Evolutionary conservation across 306 rosid species (phyloP).

Genomic region (Inga leiocalycina): DNA sequence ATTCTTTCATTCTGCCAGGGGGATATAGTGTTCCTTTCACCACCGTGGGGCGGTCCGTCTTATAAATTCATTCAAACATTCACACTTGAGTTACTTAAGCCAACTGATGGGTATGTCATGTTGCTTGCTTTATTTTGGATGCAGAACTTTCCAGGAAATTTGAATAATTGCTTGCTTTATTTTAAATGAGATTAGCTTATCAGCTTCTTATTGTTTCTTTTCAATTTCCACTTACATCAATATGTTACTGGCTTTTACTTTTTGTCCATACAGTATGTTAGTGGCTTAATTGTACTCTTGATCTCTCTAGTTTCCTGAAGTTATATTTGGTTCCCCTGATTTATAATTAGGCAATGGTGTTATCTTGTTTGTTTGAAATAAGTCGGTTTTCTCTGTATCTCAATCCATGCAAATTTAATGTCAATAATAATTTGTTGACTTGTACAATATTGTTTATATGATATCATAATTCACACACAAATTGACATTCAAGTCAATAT

Average conservation of each 20-base stretch:
- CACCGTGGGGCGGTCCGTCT: slow-evolving; percentile 50
- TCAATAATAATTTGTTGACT: neutral
- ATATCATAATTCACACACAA: neutral
- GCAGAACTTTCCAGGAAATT: neutral
- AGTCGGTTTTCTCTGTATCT: neutral
- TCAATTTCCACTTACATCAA: neutral
- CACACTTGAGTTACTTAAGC: slow-evolving; percentile 43
- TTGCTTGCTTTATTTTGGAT: neutral
- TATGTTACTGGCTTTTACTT: neutral
- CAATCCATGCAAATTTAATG: neutral
- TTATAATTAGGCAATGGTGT: neutral
- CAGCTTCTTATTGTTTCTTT: neutral
- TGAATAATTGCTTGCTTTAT: neutral
- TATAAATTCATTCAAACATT: slow-evolving; percentile 34
- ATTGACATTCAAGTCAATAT: neutral
- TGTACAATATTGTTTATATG: neutral
- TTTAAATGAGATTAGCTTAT: neutral
- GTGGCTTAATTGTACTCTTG: neutral
- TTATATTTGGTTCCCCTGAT: neutral
- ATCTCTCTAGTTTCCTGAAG: neutral
- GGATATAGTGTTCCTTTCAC: slow-evolving; percentile 44
- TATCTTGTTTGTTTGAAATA: neutral
- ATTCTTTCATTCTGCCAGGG: slow-evolving; percentile 35
- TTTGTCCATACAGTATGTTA: neutral
- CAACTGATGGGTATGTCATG: slow-evolving; percentile 42